These are phyloP conservation scores for Eucalyptus marginata DNA, from an alignment of 345 rosid species.

Conservation along the genomic window DNA sequence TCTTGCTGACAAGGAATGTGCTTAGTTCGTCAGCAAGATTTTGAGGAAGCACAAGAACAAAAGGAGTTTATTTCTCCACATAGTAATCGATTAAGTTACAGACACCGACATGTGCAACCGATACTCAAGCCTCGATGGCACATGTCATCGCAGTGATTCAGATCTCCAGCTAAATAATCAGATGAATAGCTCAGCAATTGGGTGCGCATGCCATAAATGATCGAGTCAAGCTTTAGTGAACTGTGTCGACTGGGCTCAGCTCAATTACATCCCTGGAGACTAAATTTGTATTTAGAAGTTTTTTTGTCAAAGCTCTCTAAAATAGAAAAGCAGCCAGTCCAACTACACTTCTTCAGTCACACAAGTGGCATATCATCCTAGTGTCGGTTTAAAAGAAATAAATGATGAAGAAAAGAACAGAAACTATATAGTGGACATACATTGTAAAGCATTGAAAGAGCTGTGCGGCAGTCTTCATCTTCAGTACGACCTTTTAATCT, in stretches of 20 bases:
- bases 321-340: background rate
- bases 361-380: background rate
- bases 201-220: too few relatives aligned
- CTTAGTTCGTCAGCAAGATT: too few relatives aligned
- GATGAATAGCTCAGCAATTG: too few relatives aligned
- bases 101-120: too few relatives aligned
- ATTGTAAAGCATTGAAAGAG: conserved; percentile 87
- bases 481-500: conserved; percentile 94
- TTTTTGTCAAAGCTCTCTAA: background rate
- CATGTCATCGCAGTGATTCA: too few relatives aligned
- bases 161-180: too few relatives aligned
- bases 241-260: background rate
- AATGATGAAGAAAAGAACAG: background rate
- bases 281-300: background rate
- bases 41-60: too few relatives aligned
- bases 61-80: too few relatives aligned
- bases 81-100: too few relatives aligned
- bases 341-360: background rate
- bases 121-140: too few relatives aligned
- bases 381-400: background rate
- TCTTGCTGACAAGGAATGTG: too few relatives aligned
- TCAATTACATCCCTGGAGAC: background rate
- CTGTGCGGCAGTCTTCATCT: conserved; percentile 78
- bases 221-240: background rate
- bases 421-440: conserved; percentile 15